Conservation (phyloP, 306 rosid genomes). For the Gleditsia sinensis region DNA sequence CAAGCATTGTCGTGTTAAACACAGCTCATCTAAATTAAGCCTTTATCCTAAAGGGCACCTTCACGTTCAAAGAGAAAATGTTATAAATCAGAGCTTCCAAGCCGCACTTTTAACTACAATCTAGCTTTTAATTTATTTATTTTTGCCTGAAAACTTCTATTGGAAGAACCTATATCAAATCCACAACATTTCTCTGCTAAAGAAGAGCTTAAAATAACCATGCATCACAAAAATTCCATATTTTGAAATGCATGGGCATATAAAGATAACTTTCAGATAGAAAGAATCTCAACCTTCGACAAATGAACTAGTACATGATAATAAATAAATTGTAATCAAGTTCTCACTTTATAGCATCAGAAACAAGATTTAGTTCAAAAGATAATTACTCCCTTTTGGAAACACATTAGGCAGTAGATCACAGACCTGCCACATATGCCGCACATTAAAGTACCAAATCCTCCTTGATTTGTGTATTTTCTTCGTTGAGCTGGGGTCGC, state of each 20-base stretch:
- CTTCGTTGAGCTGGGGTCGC: slow-evolving; percentile 34
- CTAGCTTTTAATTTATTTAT: neutral
- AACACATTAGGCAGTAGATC: slow-evolving; percentile 9
- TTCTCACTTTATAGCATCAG: neutral
- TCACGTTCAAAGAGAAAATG: neutral
- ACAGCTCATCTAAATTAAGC: neutral
- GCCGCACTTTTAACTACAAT: neutral
- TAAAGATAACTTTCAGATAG: neutral
- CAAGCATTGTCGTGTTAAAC: neutral
- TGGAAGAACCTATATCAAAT: neutral
- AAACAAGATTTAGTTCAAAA: neutral
- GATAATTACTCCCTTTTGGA: neutral
- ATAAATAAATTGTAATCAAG: neutral
- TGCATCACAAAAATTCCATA: neutral
- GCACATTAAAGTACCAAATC: slow-evolving; percentile 35
- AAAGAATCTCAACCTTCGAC: neutral
- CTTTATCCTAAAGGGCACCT: neutral
- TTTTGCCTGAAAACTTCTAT: neutral
- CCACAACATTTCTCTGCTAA: neutral
- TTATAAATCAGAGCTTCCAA: neutral
- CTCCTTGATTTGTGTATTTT: slow-evolving; percentile 30
- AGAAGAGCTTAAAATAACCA: neutral
- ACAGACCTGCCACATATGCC: slow-evolving; percentile 52
- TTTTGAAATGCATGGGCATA: neutral
- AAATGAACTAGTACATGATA: neutral